Percentiles rank a stretch among this genome's conserved stretches.
These are phyloP conservation scores for Lagenidium giganteum DNA, from an alignment of 352 stramenopile genomes.

Conservation along the genomic window DNA sequence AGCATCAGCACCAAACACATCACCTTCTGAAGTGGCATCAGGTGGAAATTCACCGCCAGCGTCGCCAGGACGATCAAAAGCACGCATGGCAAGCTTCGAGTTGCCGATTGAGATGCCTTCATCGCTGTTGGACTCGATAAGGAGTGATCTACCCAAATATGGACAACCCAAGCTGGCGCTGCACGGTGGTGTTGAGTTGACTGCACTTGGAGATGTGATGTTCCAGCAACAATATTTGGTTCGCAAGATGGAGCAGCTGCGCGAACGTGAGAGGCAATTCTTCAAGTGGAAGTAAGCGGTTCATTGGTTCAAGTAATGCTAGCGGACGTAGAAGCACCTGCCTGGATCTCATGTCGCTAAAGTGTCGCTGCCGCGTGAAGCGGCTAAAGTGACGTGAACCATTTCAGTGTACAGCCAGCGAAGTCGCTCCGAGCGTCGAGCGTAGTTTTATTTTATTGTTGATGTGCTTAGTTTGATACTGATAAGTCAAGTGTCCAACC, in stretches of 20 bases:
- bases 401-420: too few relatives aligned
- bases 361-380: too few relatives aligned
- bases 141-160: constrained; percentile 32
- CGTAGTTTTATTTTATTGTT: too few relatives aligned
- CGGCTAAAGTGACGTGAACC: too few relatives aligned
- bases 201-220: constrained; percentile 35
- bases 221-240: constrained; percentile 33
- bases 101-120: constrained; percentile 58
- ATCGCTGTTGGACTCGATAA: constrained; percentile 31
- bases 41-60: constrained; percentile 6
- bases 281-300: constrained; percentile 37
- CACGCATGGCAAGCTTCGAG: constrained; percentile 61
- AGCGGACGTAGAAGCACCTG: too few relatives aligned
- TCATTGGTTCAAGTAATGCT: too few relatives aligned
- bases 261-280: constrained; percentile 39
- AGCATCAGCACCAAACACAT: too few relatives aligned
- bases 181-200: constrained; percentile 43
- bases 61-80: constrained; percentile 9
- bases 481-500: too few relatives aligned
- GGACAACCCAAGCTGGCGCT: constrained; percentile 48
- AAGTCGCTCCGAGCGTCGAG: too few relatives aligned
- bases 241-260: constrained; percentile 29
- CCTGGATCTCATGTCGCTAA: too few relatives aligned
- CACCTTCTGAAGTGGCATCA: too few relatives aligned
- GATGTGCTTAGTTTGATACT: too few relatives aligned